Evolutionary conservation across 345 rosid species (phyloP).

Genomic region (Eucalyptus tenuipes): DNA sequence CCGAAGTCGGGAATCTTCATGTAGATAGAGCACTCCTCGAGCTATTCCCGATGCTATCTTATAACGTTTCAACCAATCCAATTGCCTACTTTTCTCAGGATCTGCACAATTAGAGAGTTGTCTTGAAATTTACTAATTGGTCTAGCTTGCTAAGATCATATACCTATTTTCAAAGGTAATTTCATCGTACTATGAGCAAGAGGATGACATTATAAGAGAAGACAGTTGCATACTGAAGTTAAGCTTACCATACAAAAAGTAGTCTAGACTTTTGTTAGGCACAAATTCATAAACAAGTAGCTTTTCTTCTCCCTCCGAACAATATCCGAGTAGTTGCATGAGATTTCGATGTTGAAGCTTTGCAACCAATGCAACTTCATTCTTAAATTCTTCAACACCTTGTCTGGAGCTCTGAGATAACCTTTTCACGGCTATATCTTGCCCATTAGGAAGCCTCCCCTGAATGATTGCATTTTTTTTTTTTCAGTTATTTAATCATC

Average conservation of each 20-base stretch:
- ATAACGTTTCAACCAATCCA: constrained; percentile 7
- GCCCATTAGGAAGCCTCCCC: constrained; percentile 23
- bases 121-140: background rate
- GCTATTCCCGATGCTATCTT: constrained; percentile 2
- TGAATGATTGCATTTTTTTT: background rate
- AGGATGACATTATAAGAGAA: background rate
- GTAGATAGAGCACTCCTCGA: constrained; percentile 7
- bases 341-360: constrained; percentile 43
- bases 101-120: background rate
- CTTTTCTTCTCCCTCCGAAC: constrained; percentile 29
- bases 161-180: background rate
- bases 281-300: constrained; percentile 38
- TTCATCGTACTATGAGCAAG: background rate
- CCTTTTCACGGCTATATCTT: constrained; percentile 28
- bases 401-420: constrained; percentile 18
- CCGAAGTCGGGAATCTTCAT: constrained; percentile 3
- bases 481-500: too few relatives aligned
- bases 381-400: background rate
- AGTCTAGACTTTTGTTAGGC: constrained; percentile 31
- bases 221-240: background rate
- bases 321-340: constrained; percentile 26
- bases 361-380: constrained; percentile 9
- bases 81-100: background rate
- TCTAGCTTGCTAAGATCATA: background rate
- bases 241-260: constrained; percentile 14